phyloP scores from a whole-genome alignment of 1,139 yeast genomes.

The Scheffersomyces cryptocercus region DNA sequence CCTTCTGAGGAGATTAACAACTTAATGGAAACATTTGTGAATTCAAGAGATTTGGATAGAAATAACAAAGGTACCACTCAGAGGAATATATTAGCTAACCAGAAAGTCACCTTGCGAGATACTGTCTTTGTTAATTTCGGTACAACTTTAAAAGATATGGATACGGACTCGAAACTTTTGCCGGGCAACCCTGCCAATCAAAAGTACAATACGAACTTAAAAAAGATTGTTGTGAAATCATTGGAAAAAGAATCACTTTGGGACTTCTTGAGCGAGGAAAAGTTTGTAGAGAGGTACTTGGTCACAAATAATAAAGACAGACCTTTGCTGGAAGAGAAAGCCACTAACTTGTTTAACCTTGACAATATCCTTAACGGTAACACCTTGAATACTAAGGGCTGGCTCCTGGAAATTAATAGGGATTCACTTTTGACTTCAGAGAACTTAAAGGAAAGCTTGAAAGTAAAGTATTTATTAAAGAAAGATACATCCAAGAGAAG shows the following conservation, averaged over 20 bases:
- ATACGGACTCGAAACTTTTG: conserved; percentile 17
- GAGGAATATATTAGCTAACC: conserved; percentile 8
- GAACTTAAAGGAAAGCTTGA: conserved; percentile 21
- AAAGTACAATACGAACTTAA: conserved; percentile 27
- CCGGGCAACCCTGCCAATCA: conserved; percentile 33
- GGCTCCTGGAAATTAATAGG: conserved; percentile 18
- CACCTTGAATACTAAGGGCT: conserved; percentile 11
- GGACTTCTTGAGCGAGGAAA: conserved; percentile 21
- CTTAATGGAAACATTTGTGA: conserved; percentile 31
- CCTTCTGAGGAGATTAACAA: conserved; percentile 11
- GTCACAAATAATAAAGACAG: conserved; percentile 12
- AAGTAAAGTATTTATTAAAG: conserved; percentile 18
- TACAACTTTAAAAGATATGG: neutral
- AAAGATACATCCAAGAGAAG: conserved; percentile 14
- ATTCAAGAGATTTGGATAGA: conserved; percentile 23
- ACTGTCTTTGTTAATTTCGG: conserved; percentile 11
- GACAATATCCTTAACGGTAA: conserved; percentile 28
- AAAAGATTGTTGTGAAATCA: conserved; percentile 27
- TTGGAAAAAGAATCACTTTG: conserved; percentile 20
- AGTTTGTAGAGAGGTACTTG: conserved; percentile 28
- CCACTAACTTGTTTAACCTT: conserved; percentile 32
- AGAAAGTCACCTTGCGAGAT: conserved; percentile 6
- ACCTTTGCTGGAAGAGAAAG: conserved; percentile 3
- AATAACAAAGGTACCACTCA: conserved; percentile 1
- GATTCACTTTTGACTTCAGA: conserved; percentile 15